Percentiles rank a stretch among this genome's conserved stretches.
Evolutionary conservation across 768 basidiomycete species (phyloP).

Genomic region (Suillus brevipes): DNA sequence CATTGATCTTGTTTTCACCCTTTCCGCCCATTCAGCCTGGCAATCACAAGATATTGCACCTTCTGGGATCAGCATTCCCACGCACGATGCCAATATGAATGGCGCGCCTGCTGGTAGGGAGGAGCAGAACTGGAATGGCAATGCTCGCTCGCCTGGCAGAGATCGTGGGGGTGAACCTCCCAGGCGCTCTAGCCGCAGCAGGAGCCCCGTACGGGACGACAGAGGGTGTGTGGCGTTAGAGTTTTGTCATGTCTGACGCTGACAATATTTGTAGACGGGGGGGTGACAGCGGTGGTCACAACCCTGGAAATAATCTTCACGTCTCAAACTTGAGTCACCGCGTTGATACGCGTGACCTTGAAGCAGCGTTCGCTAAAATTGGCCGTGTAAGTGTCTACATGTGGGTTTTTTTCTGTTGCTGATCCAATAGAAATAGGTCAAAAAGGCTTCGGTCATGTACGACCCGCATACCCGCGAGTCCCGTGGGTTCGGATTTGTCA

Average conservation of each 20-base stretch:
- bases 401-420: neutral
- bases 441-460: slow-evolving; percentile 71
- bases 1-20: slow-evolving; percentile 44
- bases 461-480: slow-evolving; percentile 72
- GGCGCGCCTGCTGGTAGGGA: slow-evolving; percentile 50
- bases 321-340: slow-evolving; percentile 59
- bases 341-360: slow-evolving; percentile 83
- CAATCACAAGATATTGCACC: slow-evolving; percentile 82
- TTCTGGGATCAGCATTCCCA: slow-evolving; percentile 72
- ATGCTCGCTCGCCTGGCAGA: slow-evolving; percentile 45
- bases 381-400: slow-evolving; percentile 61
- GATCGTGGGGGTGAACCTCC: slow-evolving; percentile 51
- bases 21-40: slow-evolving; percentile 62
- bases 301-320: slow-evolving; percentile 69
- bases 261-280: neutral
- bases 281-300: slow-evolving; percentile 38
- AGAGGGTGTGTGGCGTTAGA: slow-evolving; percentile 49
- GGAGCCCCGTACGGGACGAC: slow-evolving; percentile 66
- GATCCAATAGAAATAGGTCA: slow-evolving; percentile 35
- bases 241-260: neutral
- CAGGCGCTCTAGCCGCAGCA: slow-evolving; percentile 74
- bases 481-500: slow-evolving; percentile 88
- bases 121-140: slow-evolving; percentile 54
- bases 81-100: slow-evolving; percentile 43
- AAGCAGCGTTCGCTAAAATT: slow-evolving; percentile 83